Evolutionary conservation across 164 flowering plant genomes (phyloP).

Genomic region (Chimonanthus praecox): DNA sequence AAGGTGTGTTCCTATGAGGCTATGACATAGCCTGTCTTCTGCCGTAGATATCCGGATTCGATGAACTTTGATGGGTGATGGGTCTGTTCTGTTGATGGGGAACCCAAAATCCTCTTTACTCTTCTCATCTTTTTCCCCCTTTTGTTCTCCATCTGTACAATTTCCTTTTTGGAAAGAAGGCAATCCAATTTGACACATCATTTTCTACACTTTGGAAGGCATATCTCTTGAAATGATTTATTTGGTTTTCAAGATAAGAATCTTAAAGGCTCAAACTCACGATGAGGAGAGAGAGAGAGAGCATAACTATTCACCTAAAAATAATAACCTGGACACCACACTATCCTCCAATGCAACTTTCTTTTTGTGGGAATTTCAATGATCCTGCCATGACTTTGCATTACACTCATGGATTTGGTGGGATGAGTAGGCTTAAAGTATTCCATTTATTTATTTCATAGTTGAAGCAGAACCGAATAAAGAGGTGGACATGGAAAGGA

Average conservation of each 20-base stretch:
- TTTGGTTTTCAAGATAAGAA: neutral
- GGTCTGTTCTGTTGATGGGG: neutral
- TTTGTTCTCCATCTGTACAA: neutral
- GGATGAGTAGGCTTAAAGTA: conserved; percentile 23
- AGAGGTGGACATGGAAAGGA: conserved; percentile 13
- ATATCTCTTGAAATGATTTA: neutral
- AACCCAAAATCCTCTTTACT: neutral
- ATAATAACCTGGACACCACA: neutral
- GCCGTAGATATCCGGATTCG: neutral
- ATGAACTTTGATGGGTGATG: neutral
- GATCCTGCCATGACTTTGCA: neutral
- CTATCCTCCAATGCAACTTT: neutral
- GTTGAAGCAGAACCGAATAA: conserved; percentile 29
- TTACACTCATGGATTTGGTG: conserved; percentile 18
- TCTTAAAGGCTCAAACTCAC: neutral
- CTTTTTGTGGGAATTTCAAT: neutral
- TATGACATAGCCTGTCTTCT: neutral
- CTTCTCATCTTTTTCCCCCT: neutral
- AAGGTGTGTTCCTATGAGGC: neutral
- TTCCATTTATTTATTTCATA: conserved; percentile 19
- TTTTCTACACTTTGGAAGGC: too few species aligned
- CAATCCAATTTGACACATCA: too few species aligned
- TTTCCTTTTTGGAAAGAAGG: neutral
- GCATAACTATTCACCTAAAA: too few species aligned
- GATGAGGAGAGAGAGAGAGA: neutral